Conservation (phyloP, 139 green algal genomes). For the Yamagishiella unicocca region DNA sequence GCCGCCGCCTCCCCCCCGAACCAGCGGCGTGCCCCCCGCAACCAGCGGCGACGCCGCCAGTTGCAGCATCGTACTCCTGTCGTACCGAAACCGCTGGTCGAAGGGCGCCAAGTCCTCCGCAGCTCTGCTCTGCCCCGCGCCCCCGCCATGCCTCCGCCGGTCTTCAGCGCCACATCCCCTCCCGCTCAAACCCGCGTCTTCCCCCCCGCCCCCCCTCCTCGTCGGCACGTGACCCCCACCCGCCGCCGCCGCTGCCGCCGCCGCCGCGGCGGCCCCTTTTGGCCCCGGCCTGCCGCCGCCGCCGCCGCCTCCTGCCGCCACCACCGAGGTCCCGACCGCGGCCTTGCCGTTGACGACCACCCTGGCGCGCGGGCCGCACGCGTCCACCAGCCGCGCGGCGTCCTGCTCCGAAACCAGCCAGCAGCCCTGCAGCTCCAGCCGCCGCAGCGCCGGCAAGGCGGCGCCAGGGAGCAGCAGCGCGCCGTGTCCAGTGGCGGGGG, state of each 20-base stretch:
- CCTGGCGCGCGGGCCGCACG: background rate
- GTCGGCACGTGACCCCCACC: background rate
- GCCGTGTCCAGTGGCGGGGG: background rate
- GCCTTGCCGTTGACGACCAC: conserved; percentile 32
- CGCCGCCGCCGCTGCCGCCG: background rate
- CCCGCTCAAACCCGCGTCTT: too few species aligned
- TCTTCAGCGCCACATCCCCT: too few species aligned
- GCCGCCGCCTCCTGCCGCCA: background rate
- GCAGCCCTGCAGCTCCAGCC: conserved; percentile 34
- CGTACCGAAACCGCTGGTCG: conserved; percentile 30
- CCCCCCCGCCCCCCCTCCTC: background rate
- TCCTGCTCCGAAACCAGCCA: conserved; percentile 34
- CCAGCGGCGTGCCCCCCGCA: background rate
- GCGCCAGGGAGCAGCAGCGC: background rate
- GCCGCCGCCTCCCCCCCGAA: background rate
- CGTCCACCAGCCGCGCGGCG: background rate
- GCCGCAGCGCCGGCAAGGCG: background rate
- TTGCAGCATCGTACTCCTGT: background rate
- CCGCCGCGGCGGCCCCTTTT: background rate
- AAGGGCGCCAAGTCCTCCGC: background rate
- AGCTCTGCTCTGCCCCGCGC: background rate
- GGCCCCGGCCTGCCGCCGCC: background rate
- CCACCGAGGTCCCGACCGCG: background rate
- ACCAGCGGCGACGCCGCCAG: background rate
- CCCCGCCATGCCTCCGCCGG: background rate